phyloP scores from a whole-genome alignment of 2,329 filamentous ascomycete species.

The Colletotrichum falcatum region DNA sequence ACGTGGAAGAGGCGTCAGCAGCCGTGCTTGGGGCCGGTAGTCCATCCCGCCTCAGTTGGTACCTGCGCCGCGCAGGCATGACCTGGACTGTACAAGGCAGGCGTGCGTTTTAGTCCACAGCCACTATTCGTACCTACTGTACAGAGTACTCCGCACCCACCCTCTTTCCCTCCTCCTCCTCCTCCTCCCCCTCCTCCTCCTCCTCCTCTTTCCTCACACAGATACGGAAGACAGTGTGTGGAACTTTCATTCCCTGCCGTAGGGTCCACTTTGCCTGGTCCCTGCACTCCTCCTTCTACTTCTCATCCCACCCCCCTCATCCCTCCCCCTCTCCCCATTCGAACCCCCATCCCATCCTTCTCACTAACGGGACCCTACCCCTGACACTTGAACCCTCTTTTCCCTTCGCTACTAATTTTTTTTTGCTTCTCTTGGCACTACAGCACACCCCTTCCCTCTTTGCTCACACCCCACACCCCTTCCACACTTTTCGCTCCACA shows the following conservation, averaged over 20 bases:
- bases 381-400: slow-evolving; percentile 30
- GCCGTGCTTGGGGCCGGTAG: slow-evolving; percentile 22
- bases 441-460: not conserved
- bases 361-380: slow-evolving; percentile 32
- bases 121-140: too few species aligned
- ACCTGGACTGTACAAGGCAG: slow-evolving; percentile 18
- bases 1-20: slow-evolving; percentile 18
- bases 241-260: slow-evolving; percentile 1
- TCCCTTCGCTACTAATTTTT: slow-evolving; percentile 12
- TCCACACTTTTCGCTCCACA: slow-evolving; percentile 36
- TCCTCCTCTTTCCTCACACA: not conserved
- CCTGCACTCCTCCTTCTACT: slow-evolving; percentile 6
- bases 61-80: slow-evolving; percentile 11
- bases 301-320: not conserved
- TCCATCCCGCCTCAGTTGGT: slow-evolving; percentile 14
- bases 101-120: not conserved
- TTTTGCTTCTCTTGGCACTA: slow-evolving; percentile 1
- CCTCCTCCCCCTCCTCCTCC: too few species aligned
- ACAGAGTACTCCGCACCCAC: not conserved
- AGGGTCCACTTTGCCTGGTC: slow-evolving; percentile 23
- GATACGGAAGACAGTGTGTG: slow-evolving; percentile 5
- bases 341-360: slow-evolving; percentile 26
- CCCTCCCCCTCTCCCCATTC: slow-evolving; percentile 10
- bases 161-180: not conserved
- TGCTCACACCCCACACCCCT: slow-evolving; percentile 14